Percentiles rank a stretch among this genome's conserved stretches.
Conservation (phyloP, 2,329 filamentous ascomycete genomes). For the Fusarium sp. region DNA sequence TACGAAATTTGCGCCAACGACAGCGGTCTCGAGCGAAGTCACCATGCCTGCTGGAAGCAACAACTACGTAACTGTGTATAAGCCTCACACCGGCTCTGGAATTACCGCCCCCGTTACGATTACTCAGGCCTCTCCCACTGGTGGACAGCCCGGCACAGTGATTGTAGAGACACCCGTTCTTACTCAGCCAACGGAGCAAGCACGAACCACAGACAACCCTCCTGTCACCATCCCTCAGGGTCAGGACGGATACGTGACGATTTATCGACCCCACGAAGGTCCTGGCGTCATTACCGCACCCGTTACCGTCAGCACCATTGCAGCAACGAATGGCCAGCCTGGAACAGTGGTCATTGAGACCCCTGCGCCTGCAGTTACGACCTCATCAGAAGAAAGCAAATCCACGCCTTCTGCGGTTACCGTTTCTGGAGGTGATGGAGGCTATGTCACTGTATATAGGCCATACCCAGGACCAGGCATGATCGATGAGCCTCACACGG, state of each 20-base stretch:
- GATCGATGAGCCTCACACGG: slow-evolving; percentile 20
- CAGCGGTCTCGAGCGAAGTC: background rate
- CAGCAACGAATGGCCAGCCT: slow-evolving; percentile 21
- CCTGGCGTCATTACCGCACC: slow-evolving; percentile 25
- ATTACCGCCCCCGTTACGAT: slow-evolving; percentile 32
- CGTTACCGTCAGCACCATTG: slow-evolving; percentile 23
- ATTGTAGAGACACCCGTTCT: slow-evolving; percentile 31
- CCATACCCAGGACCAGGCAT: slow-evolving; percentile 27
- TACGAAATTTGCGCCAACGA: slow-evolving; percentile 21
- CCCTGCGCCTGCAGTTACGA: background rate
- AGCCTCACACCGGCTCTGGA: slow-evolving; percentile 17
- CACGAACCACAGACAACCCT: background rate
- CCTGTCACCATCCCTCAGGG: slow-evolving; percentile 30
- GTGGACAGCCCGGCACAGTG: slow-evolving; percentile 32
- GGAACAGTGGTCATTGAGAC: slow-evolving; percentile 34
- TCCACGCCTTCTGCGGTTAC: slow-evolving; percentile 17
- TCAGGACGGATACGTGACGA: slow-evolving; percentile 26
- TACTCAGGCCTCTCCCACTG: slow-evolving; percentile 30
- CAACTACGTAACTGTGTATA: slow-evolving; percentile 28
- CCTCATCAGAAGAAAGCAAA: background rate
- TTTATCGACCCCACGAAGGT: slow-evolving; percentile 23
- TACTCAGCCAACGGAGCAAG: background rate
- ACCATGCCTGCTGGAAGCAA: slow-evolving; percentile 10
- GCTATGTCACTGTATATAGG: slow-evolving; percentile 29
- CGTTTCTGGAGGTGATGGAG: slow-evolving; percentile 1